Evolutionary conservation across 2,329 filamentous ascomycete species (phyloP), one percentile per base, ranked within the genome.

Genomic region (Alternaria hordeiaustralica): DNA sequence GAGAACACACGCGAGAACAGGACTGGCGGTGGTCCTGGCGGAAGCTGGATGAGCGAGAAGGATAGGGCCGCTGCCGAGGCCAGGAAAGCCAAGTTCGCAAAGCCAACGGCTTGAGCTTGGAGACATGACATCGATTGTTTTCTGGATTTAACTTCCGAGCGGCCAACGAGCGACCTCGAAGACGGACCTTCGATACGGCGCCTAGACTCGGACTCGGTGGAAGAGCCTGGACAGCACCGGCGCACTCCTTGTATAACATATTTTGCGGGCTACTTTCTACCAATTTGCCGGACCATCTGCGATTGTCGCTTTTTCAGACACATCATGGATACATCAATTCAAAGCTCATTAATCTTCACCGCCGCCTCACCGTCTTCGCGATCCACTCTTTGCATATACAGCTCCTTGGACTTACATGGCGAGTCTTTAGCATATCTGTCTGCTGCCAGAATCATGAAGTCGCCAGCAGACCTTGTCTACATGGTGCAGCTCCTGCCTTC

Each of bases 31-130:
- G 64, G 67, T 12, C 61, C 66, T 5, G 60, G 65, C 20, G 44
- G 60, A 13, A 70, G 65, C 59, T 83, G 81, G 81, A 83, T 84
- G 81, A 82, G 65, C 54, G 81, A 81, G 20, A 77, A 76, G 33
- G 83, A 85, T 63, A 75, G 72, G 50, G 78, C 78, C 57, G 82
- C 79, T 56, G 81, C 81, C 15, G 82, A 84, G 56, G 79, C 78
- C 47, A 71, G 83, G 57, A 84, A 83, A 75, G 80, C 80, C 13
- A 82, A 79, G 63, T 84, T 81, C 60, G 77, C 80, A 5, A 73
- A 73, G 61, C 69, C 74, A 20, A 68, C 74, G 18, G 74, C 73
- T 63, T 75, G 61, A 72, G 51, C 45, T 30, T 62, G 23, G 56
- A 51, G 15, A 50, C 12, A 49, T 20, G 6, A 13, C 36, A 44